Conservation (phyloP, 768 basidiomycete species). For the Exsudoporus frostii region DNA sequence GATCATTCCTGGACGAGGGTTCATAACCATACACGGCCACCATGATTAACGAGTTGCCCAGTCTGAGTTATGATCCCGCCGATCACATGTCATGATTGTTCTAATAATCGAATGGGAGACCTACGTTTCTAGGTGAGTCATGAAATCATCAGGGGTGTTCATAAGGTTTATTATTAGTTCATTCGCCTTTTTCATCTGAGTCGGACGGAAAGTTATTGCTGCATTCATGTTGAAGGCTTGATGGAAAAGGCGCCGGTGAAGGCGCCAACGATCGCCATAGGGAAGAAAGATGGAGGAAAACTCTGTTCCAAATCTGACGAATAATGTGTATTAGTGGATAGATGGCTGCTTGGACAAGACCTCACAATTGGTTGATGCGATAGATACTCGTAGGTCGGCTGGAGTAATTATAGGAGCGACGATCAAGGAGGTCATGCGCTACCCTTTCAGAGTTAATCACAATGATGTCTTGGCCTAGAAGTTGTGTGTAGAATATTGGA, state of each 20-base stretch:
- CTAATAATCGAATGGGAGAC: not conserved
- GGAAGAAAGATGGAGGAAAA: slow-evolving; percentile 17
- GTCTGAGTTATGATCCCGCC: not conserved
- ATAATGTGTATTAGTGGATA: not conserved
- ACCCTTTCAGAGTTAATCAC: slow-evolving; percentile 15
- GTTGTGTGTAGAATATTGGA: slow-evolving; percentile 9
- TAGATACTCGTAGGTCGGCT: slow-evolving; percentile 5
- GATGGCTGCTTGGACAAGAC: not conserved
- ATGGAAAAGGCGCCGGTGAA: slow-evolving; percentile 30
- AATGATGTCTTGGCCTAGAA: slow-evolving; percentile 11
- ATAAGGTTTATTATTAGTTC: slow-evolving; percentile 30
- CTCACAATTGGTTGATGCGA: slow-evolving; percentile 3
- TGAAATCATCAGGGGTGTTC: slow-evolving; percentile 16
- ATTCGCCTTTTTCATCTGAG: slow-evolving; percentile 29
- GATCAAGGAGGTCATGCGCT: slow-evolving; percentile 8
- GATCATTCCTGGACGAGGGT: slow-evolving; percentile 4
- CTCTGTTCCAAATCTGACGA: slow-evolving; percentile 12
- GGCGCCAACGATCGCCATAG: slow-evolving; percentile 21
- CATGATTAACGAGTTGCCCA: slow-evolving; percentile 13
- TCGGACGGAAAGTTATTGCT: slow-evolving; percentile 23
- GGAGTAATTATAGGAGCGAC: slow-evolving; percentile 14
- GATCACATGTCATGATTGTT: not conserved
- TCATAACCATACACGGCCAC: slow-evolving; percentile 8
- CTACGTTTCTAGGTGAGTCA: slow-evolving; percentile 16
- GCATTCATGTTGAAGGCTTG: slow-evolving; percentile 31